These are phyloP conservation scores for Mycena vulgaris DNA, from an alignment of 768 basidiomycete species.

Conservation along the genomic window DNA sequence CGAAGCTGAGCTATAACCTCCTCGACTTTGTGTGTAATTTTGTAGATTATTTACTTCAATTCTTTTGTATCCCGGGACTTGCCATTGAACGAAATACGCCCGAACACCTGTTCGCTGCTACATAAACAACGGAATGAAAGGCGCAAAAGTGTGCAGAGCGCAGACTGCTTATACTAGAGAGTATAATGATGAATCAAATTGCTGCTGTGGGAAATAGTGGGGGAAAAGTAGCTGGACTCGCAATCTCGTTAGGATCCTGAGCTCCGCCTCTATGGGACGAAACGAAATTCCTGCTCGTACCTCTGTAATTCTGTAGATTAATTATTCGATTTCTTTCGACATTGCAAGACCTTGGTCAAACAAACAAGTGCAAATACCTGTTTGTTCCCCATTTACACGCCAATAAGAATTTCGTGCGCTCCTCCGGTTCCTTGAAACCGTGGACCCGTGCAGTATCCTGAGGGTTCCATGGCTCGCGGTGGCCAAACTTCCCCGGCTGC, in stretches of 20 bases:
- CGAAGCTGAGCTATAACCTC: slow-evolving; percentile 29
- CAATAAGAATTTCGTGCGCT: slow-evolving; percentile 19
- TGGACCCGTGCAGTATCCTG: background rate
- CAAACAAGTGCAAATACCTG: background rate
- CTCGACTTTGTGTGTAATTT: background rate
- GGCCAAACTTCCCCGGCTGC: slow-evolving; percentile 50
- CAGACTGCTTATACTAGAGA: too few relatives aligned
- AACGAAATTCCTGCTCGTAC: too few relatives aligned
- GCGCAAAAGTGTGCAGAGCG: too few relatives aligned
- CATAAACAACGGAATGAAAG: too few relatives aligned
- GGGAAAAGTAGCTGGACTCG: too few relatives aligned
- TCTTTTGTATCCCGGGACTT: background rate
- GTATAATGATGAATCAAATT: too few relatives aligned
- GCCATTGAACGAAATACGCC: too few relatives aligned
- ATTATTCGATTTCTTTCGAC: background rate
- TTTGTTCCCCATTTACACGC: background rate
- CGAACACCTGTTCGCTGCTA: too few relatives aligned
- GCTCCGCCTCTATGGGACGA: too few relatives aligned
- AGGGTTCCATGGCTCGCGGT: slow-evolving; percentile 56
- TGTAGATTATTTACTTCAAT: background rate
- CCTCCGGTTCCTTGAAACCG: background rate
- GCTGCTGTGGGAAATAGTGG: too few relatives aligned
- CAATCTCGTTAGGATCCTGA: too few relatives aligned
- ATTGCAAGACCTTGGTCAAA: background rate
- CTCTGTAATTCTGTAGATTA: slow-evolving; percentile 12